phyloP scores from a whole-genome alignment of 2,329 filamentous ascomycete species.

The Microascus cirrosus region DNA sequence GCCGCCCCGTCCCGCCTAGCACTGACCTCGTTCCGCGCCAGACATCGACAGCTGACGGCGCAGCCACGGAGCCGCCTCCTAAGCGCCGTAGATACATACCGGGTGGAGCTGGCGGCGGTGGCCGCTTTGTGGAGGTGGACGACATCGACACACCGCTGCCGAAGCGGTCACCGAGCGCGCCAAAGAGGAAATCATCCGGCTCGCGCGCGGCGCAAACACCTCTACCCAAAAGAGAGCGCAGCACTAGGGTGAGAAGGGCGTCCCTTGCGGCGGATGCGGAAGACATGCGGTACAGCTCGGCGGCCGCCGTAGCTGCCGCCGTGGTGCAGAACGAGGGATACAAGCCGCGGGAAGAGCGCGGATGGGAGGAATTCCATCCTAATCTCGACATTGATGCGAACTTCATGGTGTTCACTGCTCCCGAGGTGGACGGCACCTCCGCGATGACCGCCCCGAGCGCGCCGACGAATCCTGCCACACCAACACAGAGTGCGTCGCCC shows the following conservation, averaged over 20 bases:
- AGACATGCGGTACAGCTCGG: slow-evolving; percentile 68
- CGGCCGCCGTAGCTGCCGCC: slow-evolving; percentile 78
- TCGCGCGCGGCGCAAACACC: slow-evolving; percentile 8
- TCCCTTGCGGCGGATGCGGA: slow-evolving; percentile 39
- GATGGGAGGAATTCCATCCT: slow-evolving; percentile 96
- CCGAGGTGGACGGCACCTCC: slow-evolving; percentile 59
- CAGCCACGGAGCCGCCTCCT: slow-evolving; percentile 47
- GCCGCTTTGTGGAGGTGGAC: slow-evolving; percentile 69
- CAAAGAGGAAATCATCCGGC: slow-evolving; percentile 15
- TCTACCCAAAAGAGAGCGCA: slow-evolving; percentile 18
- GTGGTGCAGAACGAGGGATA: slow-evolving; percentile 91
- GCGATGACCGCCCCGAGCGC: slow-evolving; percentile 23
- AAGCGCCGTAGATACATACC: slow-evolving; percentile 74
- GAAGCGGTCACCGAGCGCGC: slow-evolving; percentile 5
- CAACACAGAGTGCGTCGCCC: slow-evolving; percentile 23
- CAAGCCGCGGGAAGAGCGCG: slow-evolving; percentile 90
- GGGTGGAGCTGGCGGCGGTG: slow-evolving; percentile 76
- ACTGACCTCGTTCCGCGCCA: slow-evolving; percentile 28
- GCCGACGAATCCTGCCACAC: slow-evolving; percentile 33
- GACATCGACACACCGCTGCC: slow-evolving; percentile 45
- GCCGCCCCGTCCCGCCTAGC: slow-evolving; percentile 31
- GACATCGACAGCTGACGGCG: slow-evolving; percentile 18
- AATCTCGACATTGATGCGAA: slow-evolving; percentile 81
- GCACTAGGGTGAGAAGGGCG: slow-evolving; percentile 46
- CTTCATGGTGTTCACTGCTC: slow-evolving; percentile 67